Evolutionary conservation across 495 filamentous ascomycete genomes (phyloP), one percentile per base, ranked within the genome.

Genomic region (Pyrenopolyporus hunteri): DNA sequence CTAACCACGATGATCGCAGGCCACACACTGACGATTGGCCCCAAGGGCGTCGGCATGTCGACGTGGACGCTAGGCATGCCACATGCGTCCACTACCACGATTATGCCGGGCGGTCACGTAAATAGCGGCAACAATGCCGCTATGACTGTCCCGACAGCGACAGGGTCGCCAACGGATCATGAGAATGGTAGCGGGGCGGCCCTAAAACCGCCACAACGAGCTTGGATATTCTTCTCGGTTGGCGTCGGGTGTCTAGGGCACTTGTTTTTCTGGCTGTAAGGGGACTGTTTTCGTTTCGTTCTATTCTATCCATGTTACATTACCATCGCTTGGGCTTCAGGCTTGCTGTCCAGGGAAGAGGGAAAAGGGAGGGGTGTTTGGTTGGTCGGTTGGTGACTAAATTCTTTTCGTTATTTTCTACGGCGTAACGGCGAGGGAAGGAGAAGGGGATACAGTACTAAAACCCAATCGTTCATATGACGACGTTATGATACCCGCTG

Each of bases 1-100:
- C 74, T 76, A n/a, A 78, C 70, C 1, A 78, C 73, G 0, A 59
- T 75, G 0, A 56, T 82, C 10, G 74, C 70, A 37, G 76, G 76
- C 26, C 71, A 81, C 42, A 77, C 64, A 3, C 49, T 79, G 16
- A 77, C 72, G n/a, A 74, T 79, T 19, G 76, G 74, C 0, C 68
- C 76, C 3, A 44, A 28, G 1, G 77, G 78, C 37, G 65, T 81
- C n/a, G 70, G 62, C n/a, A 66, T 84, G 32, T 72, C 67, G 46
- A 73, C 73, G 0, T 63, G 77, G 45, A 83, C 73, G 0, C 60
- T 83, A 5, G 39, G 58, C 7, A 74, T 64, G 22, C 78, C 80
- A 1, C 76, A 79, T 49, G 74, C 74, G 28, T 71, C 74, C 1
- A 78, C 76, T 1, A 72, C 70, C 1, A 78, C 71, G 0, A 64